These are phyloP conservation scores for Oropetium thomaeum DNA, from an alignment of 176 grass and related monocot species.

Conservation along the genomic window DNA sequence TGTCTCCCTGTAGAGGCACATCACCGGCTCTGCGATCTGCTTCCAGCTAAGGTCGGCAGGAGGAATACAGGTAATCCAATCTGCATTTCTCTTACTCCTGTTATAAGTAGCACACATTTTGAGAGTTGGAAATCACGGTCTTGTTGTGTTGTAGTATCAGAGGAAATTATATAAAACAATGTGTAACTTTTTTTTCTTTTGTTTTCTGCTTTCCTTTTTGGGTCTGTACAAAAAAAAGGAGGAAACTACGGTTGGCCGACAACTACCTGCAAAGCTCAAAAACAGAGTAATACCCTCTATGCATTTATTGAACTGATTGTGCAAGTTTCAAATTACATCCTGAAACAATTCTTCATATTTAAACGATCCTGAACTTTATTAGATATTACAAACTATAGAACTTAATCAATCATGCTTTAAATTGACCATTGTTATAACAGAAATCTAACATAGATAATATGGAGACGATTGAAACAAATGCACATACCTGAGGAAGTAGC, in stretches of 20 bases:
- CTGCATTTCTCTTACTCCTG: slow-evolving; percentile 59
- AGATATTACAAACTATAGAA: not conserved
- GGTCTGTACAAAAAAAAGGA: too few species aligned
- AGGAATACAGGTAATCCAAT: slow-evolving; percentile 65
- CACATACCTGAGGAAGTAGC: slow-evolving; percentile 87
- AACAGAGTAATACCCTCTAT: not conserved
- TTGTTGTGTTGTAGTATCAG: too few species aligned
- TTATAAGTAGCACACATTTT: not conserved
- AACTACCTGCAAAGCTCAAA: too few species aligned
- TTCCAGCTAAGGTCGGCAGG: slow-evolving; percentile 80
- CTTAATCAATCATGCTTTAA: not conserved
- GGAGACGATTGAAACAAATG: not conserved
- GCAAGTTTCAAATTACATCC: not conserved
- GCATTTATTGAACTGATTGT: not conserved
- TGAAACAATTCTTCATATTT: not conserved
- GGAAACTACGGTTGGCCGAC: too few species aligned
- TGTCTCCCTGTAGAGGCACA: slow-evolving; percentile 77
- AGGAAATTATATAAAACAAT: too few species aligned
- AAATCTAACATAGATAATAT: not conserved
- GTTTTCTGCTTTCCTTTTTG: too few species aligned
- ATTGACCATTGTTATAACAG: not conserved
- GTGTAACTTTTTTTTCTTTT: too few species aligned
- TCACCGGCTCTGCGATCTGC: slow-evolving; percentile 79
- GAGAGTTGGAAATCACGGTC: not conserved
- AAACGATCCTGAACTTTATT: too few species aligned